Evolutionary conservation across 306 rosid genomes (phyloP).

Genomic region (Cucumis hystrix): DNA sequence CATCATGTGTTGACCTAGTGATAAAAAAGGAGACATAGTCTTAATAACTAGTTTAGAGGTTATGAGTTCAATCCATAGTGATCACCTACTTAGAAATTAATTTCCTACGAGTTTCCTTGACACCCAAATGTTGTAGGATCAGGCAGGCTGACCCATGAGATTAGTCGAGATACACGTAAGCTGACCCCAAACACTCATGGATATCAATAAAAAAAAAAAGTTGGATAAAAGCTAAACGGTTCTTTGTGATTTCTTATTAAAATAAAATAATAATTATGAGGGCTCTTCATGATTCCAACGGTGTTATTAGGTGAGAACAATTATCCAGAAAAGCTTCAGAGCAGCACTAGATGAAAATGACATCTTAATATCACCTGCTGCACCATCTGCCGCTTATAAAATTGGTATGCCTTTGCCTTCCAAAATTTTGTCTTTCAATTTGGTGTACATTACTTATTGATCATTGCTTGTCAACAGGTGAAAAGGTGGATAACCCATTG

Average conservation of each 20-base stretch:
- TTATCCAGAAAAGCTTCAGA: constrained; percentile 76
- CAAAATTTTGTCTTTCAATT: background rate
- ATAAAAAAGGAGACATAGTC: no score
- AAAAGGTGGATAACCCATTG: constrained; percentile 84
- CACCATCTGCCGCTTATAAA: constrained; percentile 89
- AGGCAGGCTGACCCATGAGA: no score
- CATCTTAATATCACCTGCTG: constrained; percentile 87
- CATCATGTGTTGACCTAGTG: no score
- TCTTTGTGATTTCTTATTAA: no score
- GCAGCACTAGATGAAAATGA: constrained; percentile 69
- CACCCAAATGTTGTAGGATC: no score
- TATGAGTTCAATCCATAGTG: no score
- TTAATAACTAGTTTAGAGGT: no score
- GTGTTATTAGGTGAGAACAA: constrained; percentile 77
- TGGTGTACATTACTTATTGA: constrained; percentile 9
- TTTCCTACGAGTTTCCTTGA: no score
- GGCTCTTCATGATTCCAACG: constrained; percentile 11
- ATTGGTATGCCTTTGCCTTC: constrained; percentile 42
- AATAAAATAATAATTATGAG: no score
- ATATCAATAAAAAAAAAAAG: background rate
- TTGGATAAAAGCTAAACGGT: background rate
- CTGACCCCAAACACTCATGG: no score
- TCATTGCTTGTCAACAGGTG: constrained; percentile 36
- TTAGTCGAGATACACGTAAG: no score
- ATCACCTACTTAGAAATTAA: no score